phyloP scores from a whole-genome alignment of 352 stramenopile genomes.

The Phytophthora syringae region DNA sequence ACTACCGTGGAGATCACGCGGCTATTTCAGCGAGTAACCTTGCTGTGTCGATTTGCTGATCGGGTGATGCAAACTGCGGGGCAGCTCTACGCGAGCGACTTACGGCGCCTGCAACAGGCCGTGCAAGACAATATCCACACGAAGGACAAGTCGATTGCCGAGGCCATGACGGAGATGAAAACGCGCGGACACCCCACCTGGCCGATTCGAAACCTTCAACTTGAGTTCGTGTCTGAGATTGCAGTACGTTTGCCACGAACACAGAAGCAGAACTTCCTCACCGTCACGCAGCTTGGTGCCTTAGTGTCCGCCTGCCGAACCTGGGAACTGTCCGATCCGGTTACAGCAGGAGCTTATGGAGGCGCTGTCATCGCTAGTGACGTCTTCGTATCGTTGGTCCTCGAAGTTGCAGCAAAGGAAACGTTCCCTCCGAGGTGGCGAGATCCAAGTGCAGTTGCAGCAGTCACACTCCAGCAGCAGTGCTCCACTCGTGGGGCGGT shows the following conservation, averaged over 20 bases:
- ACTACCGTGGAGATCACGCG: conserved; percentile 27
- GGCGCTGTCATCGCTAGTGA: conserved; percentile 27
- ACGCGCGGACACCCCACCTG: conserved; percentile 20
- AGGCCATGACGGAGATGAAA: conserved; percentile 32
- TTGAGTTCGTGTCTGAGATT: conserved; percentile 5
- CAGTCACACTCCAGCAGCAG: conserved; percentile 39
- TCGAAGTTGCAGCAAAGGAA: conserved; percentile 36
- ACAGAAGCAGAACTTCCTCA: conserved; percentile 37
- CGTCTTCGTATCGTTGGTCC: conserved; percentile 45
- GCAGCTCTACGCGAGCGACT: conserved; percentile 34
- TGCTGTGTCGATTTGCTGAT: conserved; percentile 47
- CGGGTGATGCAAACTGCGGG: conserved; percentile 30
- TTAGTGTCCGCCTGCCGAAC: conserved; percentile 16
- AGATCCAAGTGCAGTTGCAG: conserved; percentile 38
- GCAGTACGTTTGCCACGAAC: conserved; percentile 13
- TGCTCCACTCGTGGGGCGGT: conserved; percentile 12
- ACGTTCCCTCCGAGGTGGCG: conserved; percentile 48
- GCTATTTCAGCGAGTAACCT: conserved; percentile 36
- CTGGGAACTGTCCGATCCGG: conserved; percentile 26
- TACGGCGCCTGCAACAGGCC: conserved; percentile 23
- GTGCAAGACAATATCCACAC: conserved; percentile 38
- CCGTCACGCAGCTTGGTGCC: conserved; percentile 24
- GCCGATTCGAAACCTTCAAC: conserved; percentile 15
- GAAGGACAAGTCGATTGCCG: conserved; percentile 44
- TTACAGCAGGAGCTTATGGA: conserved; percentile 8